Evolutionary conservation across 2,329 filamentous ascomycete genomes (phyloP), one percentile per base, ranked within the genome.

Genomic region (Claviceps quebecensis): DNA sequence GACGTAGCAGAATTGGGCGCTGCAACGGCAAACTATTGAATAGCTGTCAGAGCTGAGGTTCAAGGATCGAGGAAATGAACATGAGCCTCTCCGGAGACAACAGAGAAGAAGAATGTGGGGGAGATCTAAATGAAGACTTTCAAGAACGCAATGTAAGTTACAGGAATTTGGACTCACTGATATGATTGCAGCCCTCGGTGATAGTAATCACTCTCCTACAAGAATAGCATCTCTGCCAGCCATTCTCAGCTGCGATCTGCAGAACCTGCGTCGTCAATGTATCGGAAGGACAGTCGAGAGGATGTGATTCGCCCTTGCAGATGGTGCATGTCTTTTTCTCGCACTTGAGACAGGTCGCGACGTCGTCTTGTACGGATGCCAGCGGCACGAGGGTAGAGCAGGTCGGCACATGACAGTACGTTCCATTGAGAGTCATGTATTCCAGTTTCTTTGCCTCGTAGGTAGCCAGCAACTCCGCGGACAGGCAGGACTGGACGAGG

Each of bases 111-210:
- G 23, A 26, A 5, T 26, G 23, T 8, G 29, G 3, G 29, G 4
- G 14, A 47, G 19, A 6, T 7, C 4, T 23, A 37, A 34, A 34
- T 11, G 0, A 7, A 4, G 23, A 1, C 23, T 38, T 14, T 5
- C 19, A 13, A 8, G 16, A 47, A 17, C 7, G 29, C 29, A 34
- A 34, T 34, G 9, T 34, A 34, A 3, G 11, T 11, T 11, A 11
- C 9, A 11, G 29, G 29, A 34, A 3, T 34, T 34, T 2, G 14
- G 3, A 72, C 73, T 59, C 56, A 81, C 77, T 76, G 4, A 81
- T 81, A 49, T 81, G 77, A 48, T 75, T 67, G 53, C 78, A 81
- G 1, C 78, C 78, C 0, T 38, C n/a, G 0, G 58, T 37, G 0
- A 78, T 61, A 60, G 80, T 75, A 0, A 82, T 67, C 11, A 81